Evolutionary conservation across 2,329 filamentous ascomycete species (phyloP).

Genomic region (Aureobasidium sp.): DNA sequence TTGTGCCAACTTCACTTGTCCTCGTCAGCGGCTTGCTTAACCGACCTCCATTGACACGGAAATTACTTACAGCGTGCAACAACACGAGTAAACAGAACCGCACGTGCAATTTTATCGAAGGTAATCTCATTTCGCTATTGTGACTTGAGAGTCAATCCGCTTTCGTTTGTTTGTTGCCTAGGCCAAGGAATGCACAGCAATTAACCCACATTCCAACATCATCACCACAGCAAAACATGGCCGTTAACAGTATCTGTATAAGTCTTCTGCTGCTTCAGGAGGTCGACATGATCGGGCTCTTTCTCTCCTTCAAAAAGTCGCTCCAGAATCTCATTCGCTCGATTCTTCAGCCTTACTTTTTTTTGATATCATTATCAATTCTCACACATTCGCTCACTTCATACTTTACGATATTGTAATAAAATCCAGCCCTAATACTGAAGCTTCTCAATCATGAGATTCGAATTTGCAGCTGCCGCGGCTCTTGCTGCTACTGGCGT

Average conservation of each 20-base stretch:
- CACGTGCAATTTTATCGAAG: neutral
- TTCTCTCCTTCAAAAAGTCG: constrained; percentile 23
- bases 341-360: constrained; percentile 20
- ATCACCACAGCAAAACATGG: constrained; percentile 24
- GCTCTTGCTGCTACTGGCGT: constrained; percentile 23
- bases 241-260: constrained; percentile 26
- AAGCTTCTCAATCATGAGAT: constrained; percentile 25
- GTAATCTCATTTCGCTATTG: constrained; percentile 11
- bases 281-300: constrained; percentile 16
- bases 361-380: neutral
- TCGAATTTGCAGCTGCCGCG: constrained; percentile 22
- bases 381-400: constrained; percentile 16
- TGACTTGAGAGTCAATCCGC: constrained; percentile 16
- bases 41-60: too few species aligned
- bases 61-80: too few species aligned
- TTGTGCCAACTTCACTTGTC: too few species aligned
- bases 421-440: neutral
- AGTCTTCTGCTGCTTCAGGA: constrained; percentile 20
- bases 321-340: constrained; percentile 28
- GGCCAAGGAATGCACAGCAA: constrained; percentile 23
- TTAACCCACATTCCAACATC: constrained; percentile 23
- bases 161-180: constrained; percentile 27
- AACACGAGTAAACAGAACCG: too few species aligned
- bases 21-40: too few species aligned
- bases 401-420: constrained; percentile 6